These are phyloP conservation scores for Xylaria hypoxylon DNA, from an alignment of 2,329 filamentous ascomycete species.

Conservation along the genomic window DNA sequence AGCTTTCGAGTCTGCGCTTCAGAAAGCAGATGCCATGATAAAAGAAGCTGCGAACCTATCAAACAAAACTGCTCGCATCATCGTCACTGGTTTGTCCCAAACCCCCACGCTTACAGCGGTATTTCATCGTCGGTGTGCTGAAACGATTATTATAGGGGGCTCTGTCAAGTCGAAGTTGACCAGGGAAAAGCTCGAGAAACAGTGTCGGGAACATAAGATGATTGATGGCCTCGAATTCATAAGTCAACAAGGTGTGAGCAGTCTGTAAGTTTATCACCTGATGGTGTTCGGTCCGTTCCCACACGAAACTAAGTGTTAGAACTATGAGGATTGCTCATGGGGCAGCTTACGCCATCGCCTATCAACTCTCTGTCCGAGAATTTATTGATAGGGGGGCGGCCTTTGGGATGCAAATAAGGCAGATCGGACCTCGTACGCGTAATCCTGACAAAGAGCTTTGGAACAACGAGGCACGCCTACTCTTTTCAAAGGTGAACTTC, in stretches of 20 bases:
- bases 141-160: neutral
- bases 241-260: neutral
- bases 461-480: neutral
- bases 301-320: neutral
- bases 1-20: neutral
- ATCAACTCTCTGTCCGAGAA: neutral
- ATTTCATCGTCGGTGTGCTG: too few relatives aligned
- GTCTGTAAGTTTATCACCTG: neutral
- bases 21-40: constrained; percentile 6
- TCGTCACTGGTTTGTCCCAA: neutral
- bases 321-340: constrained; percentile 5
- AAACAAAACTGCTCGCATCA: neutral
- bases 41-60: neutral
- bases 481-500: neutral
- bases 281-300: neutral
- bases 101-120: neutral
- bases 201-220: neutral
- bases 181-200: neutral
- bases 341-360: constrained; percentile 5
- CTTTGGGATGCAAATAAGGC: constrained; percentile 7
- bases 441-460: neutral
- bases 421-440: constrained; percentile 3
- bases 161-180: constrained; percentile 1
- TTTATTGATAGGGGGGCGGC: constrained; percentile 9
- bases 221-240: neutral